Conservation (phyloP, 169 alveolate species). For the Miamiensis avidus region DNA sequence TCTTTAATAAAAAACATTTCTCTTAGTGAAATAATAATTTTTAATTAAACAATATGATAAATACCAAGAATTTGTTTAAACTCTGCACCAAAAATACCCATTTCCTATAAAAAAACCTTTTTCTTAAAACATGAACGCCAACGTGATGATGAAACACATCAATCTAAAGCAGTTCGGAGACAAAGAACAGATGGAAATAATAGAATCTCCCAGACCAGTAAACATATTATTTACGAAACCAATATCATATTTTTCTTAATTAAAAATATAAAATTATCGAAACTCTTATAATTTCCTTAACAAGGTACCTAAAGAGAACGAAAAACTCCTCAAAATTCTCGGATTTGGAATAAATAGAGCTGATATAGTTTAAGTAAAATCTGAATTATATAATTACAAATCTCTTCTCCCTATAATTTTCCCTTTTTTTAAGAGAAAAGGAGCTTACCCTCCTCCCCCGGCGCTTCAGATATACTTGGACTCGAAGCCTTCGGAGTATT, state of each 20-base stretch:
- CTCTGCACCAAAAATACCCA: no score
- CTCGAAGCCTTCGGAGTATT: constrained; percentile 65
- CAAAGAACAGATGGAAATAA: background rate
- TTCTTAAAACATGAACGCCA: background rate
- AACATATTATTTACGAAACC: no score
- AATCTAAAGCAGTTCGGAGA: background rate
- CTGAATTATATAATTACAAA: no score
- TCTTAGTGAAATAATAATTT: no score
- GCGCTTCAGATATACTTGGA: constrained; percentile 69
- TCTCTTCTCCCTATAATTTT: no score
- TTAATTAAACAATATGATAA: no score
- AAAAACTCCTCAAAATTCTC: no score
- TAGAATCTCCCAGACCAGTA: background rate
- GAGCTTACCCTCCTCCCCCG: constrained; percentile 76
- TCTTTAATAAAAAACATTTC: no score
- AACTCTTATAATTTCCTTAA: no score
- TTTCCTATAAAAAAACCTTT: background rate
- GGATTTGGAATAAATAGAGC: constrained; percentile 59
- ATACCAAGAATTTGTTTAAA: no score
- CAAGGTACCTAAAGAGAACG: background rate
- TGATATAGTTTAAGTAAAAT: constrained; percentile 47
- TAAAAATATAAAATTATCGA: no score
- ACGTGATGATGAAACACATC: background rate
- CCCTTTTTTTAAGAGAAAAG: constrained; percentile 77
- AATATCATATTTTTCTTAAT: background rate